These are phyloP conservation scores for Melocanna baccifera DNA, from an alignment of 176 grass and related monocot species.

Conservation along the genomic window DNA sequence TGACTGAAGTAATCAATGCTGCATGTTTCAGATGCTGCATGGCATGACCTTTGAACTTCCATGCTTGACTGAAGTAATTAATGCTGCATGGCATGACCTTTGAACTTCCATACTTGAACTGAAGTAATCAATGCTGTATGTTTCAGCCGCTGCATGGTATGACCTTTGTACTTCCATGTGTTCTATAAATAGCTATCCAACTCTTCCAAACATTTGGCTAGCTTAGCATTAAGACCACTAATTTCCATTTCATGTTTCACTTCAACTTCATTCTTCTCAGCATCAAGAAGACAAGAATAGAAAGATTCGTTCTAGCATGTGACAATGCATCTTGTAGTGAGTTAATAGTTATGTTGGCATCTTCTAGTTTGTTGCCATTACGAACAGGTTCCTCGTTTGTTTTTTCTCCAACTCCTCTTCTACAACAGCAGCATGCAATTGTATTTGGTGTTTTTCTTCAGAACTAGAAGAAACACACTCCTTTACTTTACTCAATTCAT, in stretches of 20 bases:
- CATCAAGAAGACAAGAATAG: slow-evolving; percentile 43
- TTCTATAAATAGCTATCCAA: slow-evolving; percentile 27
- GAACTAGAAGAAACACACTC: slow-evolving; percentile 60
- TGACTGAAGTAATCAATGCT: too few species aligned
- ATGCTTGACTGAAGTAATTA: too few species aligned
- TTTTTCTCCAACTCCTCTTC: slow-evolving; percentile 81
- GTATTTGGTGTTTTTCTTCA: slow-evolving; percentile 67
- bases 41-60: too few species aligned
- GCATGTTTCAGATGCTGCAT: too few species aligned
- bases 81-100: too few species aligned
- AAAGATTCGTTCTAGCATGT: slow-evolving; percentile 50
- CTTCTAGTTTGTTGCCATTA: slow-evolving; percentile 55
- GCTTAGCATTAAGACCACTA: slow-evolving; percentile 52
- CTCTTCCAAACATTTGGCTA: slow-evolving; percentile 65
- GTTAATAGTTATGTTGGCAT: slow-evolving; percentile 62
- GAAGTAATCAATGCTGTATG: too few species aligned
- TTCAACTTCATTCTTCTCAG: slow-evolving; percentile 64
- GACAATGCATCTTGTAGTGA: slow-evolving; percentile 69
- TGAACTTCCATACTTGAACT: too few species aligned
- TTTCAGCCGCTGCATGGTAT: too few species aligned
- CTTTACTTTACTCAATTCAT: slow-evolving; percentile 57
- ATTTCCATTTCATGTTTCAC: slow-evolving; percentile 54
- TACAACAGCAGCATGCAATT: slow-evolving; percentile 44
- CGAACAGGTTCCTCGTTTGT: slow-evolving; percentile 61
- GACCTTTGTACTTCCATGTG: too few species aligned